Evolutionary conservation across 2,329 filamentous ascomycete genomes (phyloP).

Genomic region (Incumbomyces delicatus): DNA sequence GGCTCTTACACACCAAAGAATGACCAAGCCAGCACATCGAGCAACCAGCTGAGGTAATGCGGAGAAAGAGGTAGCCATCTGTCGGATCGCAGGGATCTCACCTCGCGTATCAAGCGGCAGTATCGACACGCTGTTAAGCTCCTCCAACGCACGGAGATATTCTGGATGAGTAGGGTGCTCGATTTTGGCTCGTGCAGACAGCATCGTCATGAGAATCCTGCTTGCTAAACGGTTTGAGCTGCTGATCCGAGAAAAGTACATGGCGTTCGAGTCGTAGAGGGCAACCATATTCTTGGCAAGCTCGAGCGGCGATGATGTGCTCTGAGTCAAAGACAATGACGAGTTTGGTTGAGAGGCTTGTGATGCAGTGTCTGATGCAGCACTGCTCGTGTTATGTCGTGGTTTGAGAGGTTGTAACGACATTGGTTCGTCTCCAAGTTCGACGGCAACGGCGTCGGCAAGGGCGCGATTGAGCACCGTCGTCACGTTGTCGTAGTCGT

Average conservation of each 20-base stretch:
- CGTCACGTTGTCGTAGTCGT: slow-evolving; percentile 92
- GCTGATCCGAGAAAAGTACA: slow-evolving; percentile 53
- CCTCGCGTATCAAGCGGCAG: slow-evolving; percentile 19
- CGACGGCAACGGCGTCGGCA: slow-evolving; percentile 77
- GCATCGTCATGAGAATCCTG: slow-evolving; percentile 50
- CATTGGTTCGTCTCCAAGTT: slow-evolving; percentile 72
- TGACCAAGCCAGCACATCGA: slow-evolving; percentile 77
- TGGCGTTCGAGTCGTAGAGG: slow-evolving; percentile 52
- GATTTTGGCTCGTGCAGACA: slow-evolving; percentile 50
- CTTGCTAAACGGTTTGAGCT: slow-evolving; percentile 49
- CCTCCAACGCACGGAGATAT: slow-evolving; percentile 44
- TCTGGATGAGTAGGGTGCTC: slow-evolving; percentile 45
- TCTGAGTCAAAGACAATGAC: slow-evolving; percentile 49
- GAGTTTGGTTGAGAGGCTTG: slow-evolving; percentile 32
- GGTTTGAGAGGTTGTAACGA: slow-evolving; percentile 73
- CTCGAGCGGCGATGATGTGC: slow-evolving; percentile 56
- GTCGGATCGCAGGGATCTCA: slow-evolving; percentile 68
- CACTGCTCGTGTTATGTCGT: slow-evolving; percentile 33
- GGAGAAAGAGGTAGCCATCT: slow-evolving; percentile 70
- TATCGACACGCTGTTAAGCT: slow-evolving; percentile 17
- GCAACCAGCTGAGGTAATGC: slow-evolving; percentile 69
- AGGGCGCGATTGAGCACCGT: slow-evolving; percentile 79
- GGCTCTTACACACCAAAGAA: slow-evolving; percentile 88
- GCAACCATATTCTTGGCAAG: slow-evolving; percentile 53
- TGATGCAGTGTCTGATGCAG: slow-evolving; percentile 14